Evolutionary conservation across 768 basidiomycete genomes (phyloP).

Genomic region (Suillus plorans): DNA sequence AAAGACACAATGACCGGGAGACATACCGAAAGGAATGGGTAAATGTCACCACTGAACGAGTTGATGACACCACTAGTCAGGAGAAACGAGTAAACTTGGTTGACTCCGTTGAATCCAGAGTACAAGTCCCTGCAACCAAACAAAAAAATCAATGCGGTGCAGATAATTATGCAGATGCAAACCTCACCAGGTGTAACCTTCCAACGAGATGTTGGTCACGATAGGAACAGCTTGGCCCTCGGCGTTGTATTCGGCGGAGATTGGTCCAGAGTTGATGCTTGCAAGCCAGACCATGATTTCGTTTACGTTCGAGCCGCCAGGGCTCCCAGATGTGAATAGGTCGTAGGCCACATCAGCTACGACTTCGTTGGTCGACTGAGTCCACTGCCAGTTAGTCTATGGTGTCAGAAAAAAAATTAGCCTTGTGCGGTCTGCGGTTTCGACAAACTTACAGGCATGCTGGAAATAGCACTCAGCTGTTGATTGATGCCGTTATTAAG

Average conservation of each 20-base stretch:
- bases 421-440: not conserved
- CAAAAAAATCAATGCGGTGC: not conserved
- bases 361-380: slow-evolving; percentile 41
- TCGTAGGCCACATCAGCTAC: slow-evolving; percentile 63
- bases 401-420: not conserved
- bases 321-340: slow-evolving; percentile 54
- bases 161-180: not conserved
- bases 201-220: slow-evolving; percentile 40
- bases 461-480: slow-evolving; percentile 51
- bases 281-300: slow-evolving; percentile 71
- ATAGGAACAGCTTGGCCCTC: slow-evolving; percentile 48
- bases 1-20: not conserved
- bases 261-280: slow-evolving; percentile 56
- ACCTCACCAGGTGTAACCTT: slow-evolving; percentile 49
- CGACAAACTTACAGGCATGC: slow-evolving; percentile 49
- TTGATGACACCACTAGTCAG: slow-evolving; percentile 35
- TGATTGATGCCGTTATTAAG: slow-evolving; percentile 50
- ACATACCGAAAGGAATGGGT: slow-evolving; percentile 48
- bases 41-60: slow-evolving; percentile 55
- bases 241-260: slow-evolving; percentile 47
- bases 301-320: slow-evolving; percentile 45
- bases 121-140: slow-evolving; percentile 48
- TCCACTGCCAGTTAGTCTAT: slow-evolving; percentile 60
- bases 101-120: slow-evolving; percentile 51
- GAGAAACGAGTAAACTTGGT: slow-evolving; percentile 53